Base-by-base conservation (phyloP, 1,284 basidiomycete species). In the Trichosporon sp. region DNA sequence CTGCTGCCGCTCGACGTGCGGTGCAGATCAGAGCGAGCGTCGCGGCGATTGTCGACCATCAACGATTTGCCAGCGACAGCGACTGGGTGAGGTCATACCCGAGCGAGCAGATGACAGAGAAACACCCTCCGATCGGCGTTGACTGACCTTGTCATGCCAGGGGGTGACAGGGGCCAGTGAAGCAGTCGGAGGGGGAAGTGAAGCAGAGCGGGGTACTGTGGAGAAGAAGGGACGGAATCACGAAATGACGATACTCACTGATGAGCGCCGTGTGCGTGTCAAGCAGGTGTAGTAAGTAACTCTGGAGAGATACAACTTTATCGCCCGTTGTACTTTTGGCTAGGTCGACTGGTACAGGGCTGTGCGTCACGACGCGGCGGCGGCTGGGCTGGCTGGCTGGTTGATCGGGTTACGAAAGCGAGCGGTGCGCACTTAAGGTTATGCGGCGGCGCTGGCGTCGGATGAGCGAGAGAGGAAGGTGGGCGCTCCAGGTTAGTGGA, bases 401-500 rank as follows among this genome's bases (percentile, higher is more conserved):
- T 5, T 63, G 59, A 63, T 37, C 59, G 59, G 32, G 31, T 32
- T 21, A 32, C 6, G 31, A 16, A 63, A 7, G 59, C 59, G 59
- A 63, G 31, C 59, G 31, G 59, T 63, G 59, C 59, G 59, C 59
- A 37, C 59, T 63, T 63, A 63, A 63, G 31, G 59, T 63, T 63
- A 63, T 35, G 59, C 59, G 32, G 59, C 59, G 59, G 59, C 59
- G 59, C 31, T 26, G 59, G 59, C 59, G 59, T 63, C 59, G 59
- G 59, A 10, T 35, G 59, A 35, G 59, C 59, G 59, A 63, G 59
- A 61, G 56, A 61, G 56, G 59, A 63, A 63, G 32, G 59, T 63
- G 59, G 59, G 59, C 59, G 59, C 59, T 61, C 59, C 59, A 63
- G 59, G 59, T 63, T 35, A 63, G 31, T 63, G 59, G 59, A n/a